Evolutionary conservation across 768 basidiomycete genomes (phyloP).

Genomic region (Tylopilus subfusipes): DNA sequence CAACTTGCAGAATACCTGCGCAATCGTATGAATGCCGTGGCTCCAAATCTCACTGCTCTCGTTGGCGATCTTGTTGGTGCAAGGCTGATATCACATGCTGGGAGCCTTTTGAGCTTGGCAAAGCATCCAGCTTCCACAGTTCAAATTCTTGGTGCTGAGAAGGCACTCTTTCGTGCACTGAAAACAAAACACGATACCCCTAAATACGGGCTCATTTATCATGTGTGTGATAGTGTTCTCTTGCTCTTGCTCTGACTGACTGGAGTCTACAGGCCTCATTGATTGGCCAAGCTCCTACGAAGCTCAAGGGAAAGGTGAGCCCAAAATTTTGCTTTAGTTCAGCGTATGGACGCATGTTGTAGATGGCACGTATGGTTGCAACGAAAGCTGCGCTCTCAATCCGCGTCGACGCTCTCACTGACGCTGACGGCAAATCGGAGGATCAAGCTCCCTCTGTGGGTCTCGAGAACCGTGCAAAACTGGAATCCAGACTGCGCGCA

Average conservation of each 20-base stretch:
- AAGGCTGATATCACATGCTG: slow-evolving; percentile 70
- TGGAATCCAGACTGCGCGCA: slow-evolving; percentile 88
- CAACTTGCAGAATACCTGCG: slow-evolving; percentile 96
- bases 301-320: slow-evolving; percentile 91
- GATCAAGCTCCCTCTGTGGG: slow-evolving; percentile 81
- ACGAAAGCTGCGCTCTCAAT: slow-evolving; percentile 97
- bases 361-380: slow-evolving; percentile 99
- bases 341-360: slow-evolving; percentile 3
- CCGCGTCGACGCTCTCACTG: slow-evolving; percentile 95
- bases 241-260: slow-evolving; percentile 2
- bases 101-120: slow-evolving; percentile 63
- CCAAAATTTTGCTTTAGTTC: neutral
- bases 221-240: slow-evolving; percentile 49
- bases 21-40: slow-evolving; percentile 97
- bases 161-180: slow-evolving; percentile 70
- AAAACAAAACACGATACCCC: slow-evolving; percentile 93
- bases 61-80: slow-evolving; percentile 79
- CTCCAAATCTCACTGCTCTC: slow-evolving; percentile 89
- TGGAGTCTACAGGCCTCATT: slow-evolving; percentile 67
- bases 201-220: slow-evolving; percentile 99
- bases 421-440: slow-evolving; percentile 87
- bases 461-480: slow-evolving; percentile 88
- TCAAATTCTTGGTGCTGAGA: slow-evolving; percentile 75
- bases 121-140: slow-evolving; percentile 80
- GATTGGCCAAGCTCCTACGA: slow-evolving; percentile 95